phyloP scores from a whole-genome alignment of 2,329 filamentous ascomycete species.

The Didymosphaeria variabile region DNA sequence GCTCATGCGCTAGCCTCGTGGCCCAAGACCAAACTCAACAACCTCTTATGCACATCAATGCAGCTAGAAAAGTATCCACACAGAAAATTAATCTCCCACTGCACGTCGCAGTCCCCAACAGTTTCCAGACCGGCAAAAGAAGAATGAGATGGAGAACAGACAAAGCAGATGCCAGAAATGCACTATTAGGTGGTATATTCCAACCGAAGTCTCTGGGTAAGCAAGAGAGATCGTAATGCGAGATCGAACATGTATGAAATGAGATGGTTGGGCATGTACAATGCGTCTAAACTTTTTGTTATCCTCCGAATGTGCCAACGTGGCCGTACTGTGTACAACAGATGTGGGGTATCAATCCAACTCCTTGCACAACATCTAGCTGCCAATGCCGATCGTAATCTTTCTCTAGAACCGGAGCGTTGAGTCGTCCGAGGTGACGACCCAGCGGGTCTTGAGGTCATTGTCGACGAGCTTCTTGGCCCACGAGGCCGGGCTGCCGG shows the following conservation, averaged over 20 bases:
- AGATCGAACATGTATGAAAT: constrained; percentile 8
- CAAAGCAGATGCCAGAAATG: constrained; percentile 1
- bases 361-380: constrained; percentile 1
- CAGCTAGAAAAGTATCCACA: constrained; percentile 13
- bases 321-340: not conserved
- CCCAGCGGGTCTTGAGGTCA: constrained; percentile 36
- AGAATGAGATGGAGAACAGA: not conserved
- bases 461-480: constrained; percentile 30
- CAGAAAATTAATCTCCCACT: constrained; percentile 11
- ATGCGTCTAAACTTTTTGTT: constrained; percentile 11
- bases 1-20: constrained; percentile 2
- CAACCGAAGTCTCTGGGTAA: not conserved
- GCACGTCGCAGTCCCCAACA: not conserved
- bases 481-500: constrained; percentile 42
- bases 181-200: constrained; percentile 3
- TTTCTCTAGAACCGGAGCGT: constrained; percentile 38
- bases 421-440: constrained; percentile 39
- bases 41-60: constrained; percentile 9
- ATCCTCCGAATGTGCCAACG: not conserved
- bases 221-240: constrained; percentile 3
- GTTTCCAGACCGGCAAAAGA: not conserved
- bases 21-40: not conserved
- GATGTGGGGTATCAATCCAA: constrained; percentile 7
- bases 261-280: constrained; percentile 6
- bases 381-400: constrained; percentile 13